Base-by-base conservation (phyloP, 202 grass and related monocot genomes). In the Miscanthus sacchariflorus region DNA sequence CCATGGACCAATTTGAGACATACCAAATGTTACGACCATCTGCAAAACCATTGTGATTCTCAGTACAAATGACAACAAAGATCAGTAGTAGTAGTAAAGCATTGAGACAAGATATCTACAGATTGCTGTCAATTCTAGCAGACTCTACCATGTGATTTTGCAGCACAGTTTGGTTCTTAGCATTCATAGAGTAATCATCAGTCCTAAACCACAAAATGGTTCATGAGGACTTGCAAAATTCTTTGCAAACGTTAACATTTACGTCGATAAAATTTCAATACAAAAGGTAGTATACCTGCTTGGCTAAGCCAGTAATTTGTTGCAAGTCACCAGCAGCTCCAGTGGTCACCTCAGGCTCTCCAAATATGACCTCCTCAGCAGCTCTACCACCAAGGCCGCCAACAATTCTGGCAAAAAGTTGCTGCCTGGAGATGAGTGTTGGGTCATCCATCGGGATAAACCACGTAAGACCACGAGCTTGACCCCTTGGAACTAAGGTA, bases 291-390 rank as follows among this genome's bases (percentile, higher is more conserved):
- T 12, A 14, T 92, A 99, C 97, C 97, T 96, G 94, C 88, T 99
- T 99, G 54, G 97, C 97, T 82, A 99, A 90, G 86, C 97, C 90
- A 5, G 97, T 99, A 76, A 99, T 96, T 85, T 99, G 97, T 85
- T 99, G 97, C 86, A 99, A 87, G 84, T 99, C 97, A 70, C 97
- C 94, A 5, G 97, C 97, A 91, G 97, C 97, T 82, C 97, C 97
- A 28, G 97, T 99, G 30, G 97, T 99, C 79, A 99, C 97, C 89
- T 99, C 97, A 92, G 97, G 83, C 56, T 92, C 97, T 77, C 97
- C 94, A 89, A 99, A 99, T 83, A 99, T 95, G 52, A 99, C 17
- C 80, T 95, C 96, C 81, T 99, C 96, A 19, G 96, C 93, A 77
- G 97, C 97, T 87, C 97, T 93, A 30, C 97, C 97, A 42, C 97